A percentile compares a stretch with the other conserved stretches of the same genome.
These are phyloP conservation scores for Myriosclerotinia curreyana DNA, from an alignment of 2,329 filamentous ascomycete species.

Conservation along the genomic window DNA sequence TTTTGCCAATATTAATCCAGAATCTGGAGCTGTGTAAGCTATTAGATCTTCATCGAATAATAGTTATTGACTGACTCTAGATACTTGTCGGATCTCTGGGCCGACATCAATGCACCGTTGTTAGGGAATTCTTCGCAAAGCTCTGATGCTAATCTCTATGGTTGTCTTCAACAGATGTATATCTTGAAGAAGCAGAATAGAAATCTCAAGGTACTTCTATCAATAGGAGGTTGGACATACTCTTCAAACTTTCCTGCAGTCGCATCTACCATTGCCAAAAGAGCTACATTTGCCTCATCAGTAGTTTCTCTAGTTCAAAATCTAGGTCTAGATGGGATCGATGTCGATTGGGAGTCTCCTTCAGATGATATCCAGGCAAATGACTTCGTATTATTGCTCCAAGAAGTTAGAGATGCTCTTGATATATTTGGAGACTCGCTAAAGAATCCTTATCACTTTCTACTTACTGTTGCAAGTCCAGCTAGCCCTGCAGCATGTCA, in stretches of 20 bases:
- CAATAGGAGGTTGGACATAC: constrained; percentile 84
- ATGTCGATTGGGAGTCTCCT: constrained; percentile 38
- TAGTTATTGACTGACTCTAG: constrained; percentile 38
- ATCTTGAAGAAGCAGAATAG: constrained; percentile 74
- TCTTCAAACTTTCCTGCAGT: constrained; percentile 70
- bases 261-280: constrained; percentile 58
- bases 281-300: constrained; percentile 64
- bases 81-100: constrained; percentile 64
- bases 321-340: constrained; percentile 58
- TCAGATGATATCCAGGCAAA: constrained; percentile 32
- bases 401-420: constrained; percentile 42
- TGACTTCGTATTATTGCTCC: constrained; percentile 38
- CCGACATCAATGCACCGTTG: constrained; percentile 75
- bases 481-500: constrained; percentile 49
- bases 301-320: constrained; percentile 70
- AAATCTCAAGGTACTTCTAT: constrained; percentile 72
- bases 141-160: constrained; percentile 71
- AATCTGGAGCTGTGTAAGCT: constrained; percentile 61
- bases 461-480: constrained; percentile 53
- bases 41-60: constrained; percentile 47
- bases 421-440: constrained; percentile 48
- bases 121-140: constrained; percentile 66
- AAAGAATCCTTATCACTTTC: constrained; percentile 50
- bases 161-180: constrained; percentile 75
- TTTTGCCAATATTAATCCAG: constrained; percentile 70